Base-by-base conservation (phyloP, 2,329 filamentous ascomycete genomes). In the Sodiomyces alkalinus region DNA sequence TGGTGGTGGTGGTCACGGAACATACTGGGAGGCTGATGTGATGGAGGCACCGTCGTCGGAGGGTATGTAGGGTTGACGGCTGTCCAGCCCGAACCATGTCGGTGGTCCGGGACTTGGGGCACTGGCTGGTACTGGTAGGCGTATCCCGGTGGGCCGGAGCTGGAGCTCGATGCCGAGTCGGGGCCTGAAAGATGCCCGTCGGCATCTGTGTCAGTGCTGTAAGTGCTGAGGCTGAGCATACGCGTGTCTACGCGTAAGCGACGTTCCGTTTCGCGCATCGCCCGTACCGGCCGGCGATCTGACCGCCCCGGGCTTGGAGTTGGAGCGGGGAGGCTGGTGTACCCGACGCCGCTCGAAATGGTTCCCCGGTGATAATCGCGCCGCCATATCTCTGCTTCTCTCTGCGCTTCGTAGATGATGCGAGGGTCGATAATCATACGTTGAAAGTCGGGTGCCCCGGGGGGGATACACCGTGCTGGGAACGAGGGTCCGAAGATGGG, bases 401-500 rank as follows among this genome's bases (percentile, higher is more conserved):
- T 43, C 0, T 63, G 63, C 3, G 73, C 68, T 10, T 58, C 49
- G 14, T 47, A 42, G 12, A 80, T 61, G 23, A 77, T 62, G 1
- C 51, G 46, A 3, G 56, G 56, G 31, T 68, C 62, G 41, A 86
- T 82, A 14, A 65, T 52, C 75, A 82, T 80, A 26, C 64, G 63
- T 8, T 63, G 68, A 47, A 73, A 82, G 10, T 64, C 62, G n/a
- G 67, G 55, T 19, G 74, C 61, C n/a, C 67, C 60, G 2, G 74
- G 72, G 1, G 55, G 62, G 10, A 77, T 56, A 48, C 90, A 98
- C 25, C 72, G 55, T 3, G 62, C 60, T 3, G 82, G 75, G 47
- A 98, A 98, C 22, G 73, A 66, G 9, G 74, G 68, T 0, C 90
- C 90, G 48, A 98, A 98, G 34, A 98, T 64, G 5, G 90, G 90